Evolutionary conservation across 1,284 basidiomycete genomes (phyloP).

Genomic region (Salmacisia buchloeana): DNA sequence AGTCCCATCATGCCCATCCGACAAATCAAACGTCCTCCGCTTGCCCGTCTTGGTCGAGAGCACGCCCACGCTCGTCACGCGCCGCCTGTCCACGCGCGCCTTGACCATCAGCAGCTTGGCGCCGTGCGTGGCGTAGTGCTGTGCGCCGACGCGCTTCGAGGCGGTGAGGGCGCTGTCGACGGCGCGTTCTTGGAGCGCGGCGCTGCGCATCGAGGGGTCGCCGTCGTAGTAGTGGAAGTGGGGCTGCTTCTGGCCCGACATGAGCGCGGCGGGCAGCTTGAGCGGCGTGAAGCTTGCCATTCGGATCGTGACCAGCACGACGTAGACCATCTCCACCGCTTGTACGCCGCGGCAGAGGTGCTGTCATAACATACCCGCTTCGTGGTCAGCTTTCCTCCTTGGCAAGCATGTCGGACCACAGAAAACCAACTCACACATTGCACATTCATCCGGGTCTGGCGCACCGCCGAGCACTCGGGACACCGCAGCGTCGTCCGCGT

Average conservation of each 20-base stretch:
- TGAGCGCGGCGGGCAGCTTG: conserved; percentile 16
- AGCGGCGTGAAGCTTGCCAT: conserved; percentile 20
- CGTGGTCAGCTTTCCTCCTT: too few species aligned
- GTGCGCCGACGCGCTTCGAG: conserved; percentile 14
- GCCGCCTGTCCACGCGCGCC: conserved; percentile 15
- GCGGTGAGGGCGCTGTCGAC: conserved; percentile 17
- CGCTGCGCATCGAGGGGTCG: conserved; percentile 1
- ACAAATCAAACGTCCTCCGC: conserved; percentile 16
- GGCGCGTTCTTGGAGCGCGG: conserved; percentile 16
- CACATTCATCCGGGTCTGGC: conserved; percentile 4
- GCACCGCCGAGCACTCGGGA: conserved; percentile 12
- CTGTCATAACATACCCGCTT: too few species aligned
- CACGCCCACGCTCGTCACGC: conserved; percentile 17
- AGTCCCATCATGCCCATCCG: conserved; percentile 15
- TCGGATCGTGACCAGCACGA: conserved; percentile 18
- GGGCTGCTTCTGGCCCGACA: conserved; percentile 15
- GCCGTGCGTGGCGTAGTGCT: conserved; percentile 15
- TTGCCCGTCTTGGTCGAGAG: conserved; percentile 9
- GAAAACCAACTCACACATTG: neutral
- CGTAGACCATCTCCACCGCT: conserved; percentile 20
- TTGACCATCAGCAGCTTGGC: conserved; percentile 21
- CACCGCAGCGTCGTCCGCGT: conserved; percentile 18
- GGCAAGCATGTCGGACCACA: neutral
- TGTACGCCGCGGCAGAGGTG: conserved; percentile 11
- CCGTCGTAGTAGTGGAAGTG: conserved; percentile 18